Base-by-base conservation (phyloP, 2,329 filamentous ascomycete genomes). In the Diaporthe vexans region DNA sequence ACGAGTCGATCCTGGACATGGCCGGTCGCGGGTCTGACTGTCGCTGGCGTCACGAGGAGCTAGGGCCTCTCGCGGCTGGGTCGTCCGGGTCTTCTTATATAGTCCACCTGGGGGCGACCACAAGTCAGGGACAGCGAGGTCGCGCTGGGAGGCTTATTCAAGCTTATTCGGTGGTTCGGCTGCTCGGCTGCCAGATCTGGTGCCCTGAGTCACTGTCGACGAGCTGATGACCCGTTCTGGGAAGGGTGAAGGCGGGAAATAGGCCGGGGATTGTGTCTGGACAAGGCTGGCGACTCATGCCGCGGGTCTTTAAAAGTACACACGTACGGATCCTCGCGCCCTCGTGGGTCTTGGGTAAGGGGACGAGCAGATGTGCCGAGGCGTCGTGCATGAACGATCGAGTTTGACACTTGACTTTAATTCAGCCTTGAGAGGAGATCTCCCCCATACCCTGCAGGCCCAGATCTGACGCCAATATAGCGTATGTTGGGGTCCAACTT, bases 1-100 rank as follows among this genome's bases (percentile, higher is more conserved):
- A 85, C 46, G 82, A 76, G 15, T 80, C 80, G 58, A 79, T 77
- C 24, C 78, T 77, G 15, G 81, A 76, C 84, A 85, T 86, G 29
- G 65, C 58, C 73, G 48, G 48, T 72, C 43, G 67, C 35, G 43
- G 56, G 35, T 63, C 65, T 51, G 43, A 58, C 8, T 48, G 57
- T 35, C 37, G 68, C 19, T 48, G 58, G 59, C 52, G n/a, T 51
- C 35, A 48, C 26, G 29, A 35, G 13, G 48, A 7, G 33, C 70
- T 40, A 35, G 57, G 37, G 35, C 57, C n/a, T 13, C 7, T 4
- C 19, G 43, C 13, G 21, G 29, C 29, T 51, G 56, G 57, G 56
- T 40, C 26, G 63, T 54, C 48, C 33, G 48, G 7, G 33, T 54
- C 48, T 54, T 54, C n/a, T 68, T 68, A 54, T 68, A 54, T 52